phyloP scores from a whole-genome alignment of 1,284 basidiomycete genomes.

The Melampsora larici-populina region DNA sequence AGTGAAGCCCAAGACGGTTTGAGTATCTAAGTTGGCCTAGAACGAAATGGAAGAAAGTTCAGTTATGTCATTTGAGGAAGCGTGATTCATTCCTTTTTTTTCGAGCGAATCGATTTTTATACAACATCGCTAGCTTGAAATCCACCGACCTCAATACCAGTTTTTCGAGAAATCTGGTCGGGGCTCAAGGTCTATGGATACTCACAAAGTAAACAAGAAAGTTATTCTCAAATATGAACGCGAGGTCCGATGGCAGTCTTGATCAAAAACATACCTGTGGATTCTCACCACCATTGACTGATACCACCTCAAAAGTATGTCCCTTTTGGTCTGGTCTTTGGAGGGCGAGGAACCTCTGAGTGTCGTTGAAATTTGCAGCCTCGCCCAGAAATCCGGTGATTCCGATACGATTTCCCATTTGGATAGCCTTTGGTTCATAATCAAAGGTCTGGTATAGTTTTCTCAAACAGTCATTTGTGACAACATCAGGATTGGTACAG shows the following conservation, averaged over 20 bases:
- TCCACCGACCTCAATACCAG: conserved; percentile 30
- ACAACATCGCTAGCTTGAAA: neutral
- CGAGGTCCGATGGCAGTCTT: no score
- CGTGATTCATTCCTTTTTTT: neutral
- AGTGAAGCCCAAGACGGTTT: conserved; percentile 35
- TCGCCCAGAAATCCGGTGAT: conserved; percentile 37
- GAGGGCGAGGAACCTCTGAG: conserved; percentile 18
- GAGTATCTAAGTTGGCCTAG: conserved; percentile 26
- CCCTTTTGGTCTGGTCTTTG: conserved; percentile 24
- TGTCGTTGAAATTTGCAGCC: conserved; percentile 20
- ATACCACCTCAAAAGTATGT: conserved; percentile 14
- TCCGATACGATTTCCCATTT: conserved; percentile 26
- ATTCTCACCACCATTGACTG: conserved; percentile 25
- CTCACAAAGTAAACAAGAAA: no score
- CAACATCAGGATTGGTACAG: conserved; percentile 22
- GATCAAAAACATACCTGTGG: neutral
- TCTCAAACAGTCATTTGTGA: conserved; percentile 39
- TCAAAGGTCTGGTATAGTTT: conserved; percentile 25
- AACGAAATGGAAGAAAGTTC: neutral
- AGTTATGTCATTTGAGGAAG: neutral
- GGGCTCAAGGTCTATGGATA: neutral
- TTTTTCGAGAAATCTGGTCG: conserved; percentile 11
- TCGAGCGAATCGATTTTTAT: neutral
- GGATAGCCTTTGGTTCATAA: conserved; percentile 1
- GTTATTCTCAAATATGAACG: no score